Base-by-base conservation (phyloP, 2,329 filamentous ascomycete species). In the Sporothrix sp. region DNA sequence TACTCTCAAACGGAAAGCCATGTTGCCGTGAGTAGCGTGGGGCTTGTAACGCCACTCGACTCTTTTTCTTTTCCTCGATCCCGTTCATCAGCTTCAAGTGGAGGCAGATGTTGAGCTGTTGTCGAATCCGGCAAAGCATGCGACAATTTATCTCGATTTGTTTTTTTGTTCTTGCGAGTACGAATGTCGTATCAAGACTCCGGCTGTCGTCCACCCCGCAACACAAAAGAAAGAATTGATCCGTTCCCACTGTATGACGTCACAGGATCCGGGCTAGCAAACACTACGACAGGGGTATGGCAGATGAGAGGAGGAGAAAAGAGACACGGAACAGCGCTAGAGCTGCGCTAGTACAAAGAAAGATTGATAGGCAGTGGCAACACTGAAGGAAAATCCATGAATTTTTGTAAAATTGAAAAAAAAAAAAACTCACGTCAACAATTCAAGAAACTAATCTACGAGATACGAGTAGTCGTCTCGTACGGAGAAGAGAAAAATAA, bases 261-360 rank as follows among this genome's bases (percentile, higher is more conserved):
- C 51, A 52, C 27, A 1, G 27, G 2, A 40, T 35, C 36, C 37
- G 25, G 6, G 38, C 16, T 16, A 1, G 14, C 18, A 23, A n/a
- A n/a, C 40, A 46, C 40, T 38, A 27, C 35, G 46, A 50, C 51
- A 52, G 46, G 50, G 51, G 51, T 43, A 8, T 23, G 30, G 30
- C 30, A 23, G 37, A 30, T 33, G 27, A 40, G 18, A 40, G 36
- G 45, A 48, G 33, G 13, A 38, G 16, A 39, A 25, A 30, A 32
- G 21, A 40, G 40, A 40, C 28, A 37, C 11, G 14, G 21, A 35
- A n/a, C 23, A 11, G 39, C 51, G 46, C 46, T 50, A 52, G 45
- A 21, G 20, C 14, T 13, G 35, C 46, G 39, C 33, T 27, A 28
- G 39, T 28, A 35, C 32, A 18, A 48, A 23, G 42, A 33, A 13